Evolutionary conservation across 2,329 filamentous ascomycete genomes (phyloP), one percentile per base, ranked within the genome.

Genomic region (Orbilia javanica): DNA sequence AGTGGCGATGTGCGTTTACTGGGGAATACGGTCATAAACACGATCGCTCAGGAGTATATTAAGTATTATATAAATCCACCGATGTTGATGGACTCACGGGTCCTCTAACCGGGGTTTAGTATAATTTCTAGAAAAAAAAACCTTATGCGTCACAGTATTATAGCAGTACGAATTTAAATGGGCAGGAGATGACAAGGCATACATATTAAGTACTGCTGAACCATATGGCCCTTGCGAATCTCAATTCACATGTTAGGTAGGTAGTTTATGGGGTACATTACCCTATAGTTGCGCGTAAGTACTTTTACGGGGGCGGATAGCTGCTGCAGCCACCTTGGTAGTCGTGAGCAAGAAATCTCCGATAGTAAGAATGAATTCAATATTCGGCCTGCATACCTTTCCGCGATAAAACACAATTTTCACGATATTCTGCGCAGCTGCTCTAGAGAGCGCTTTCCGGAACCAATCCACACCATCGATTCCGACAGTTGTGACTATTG

Each of bases 231-330:
- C 31, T 34, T n/a, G n/a, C n/a, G n/a, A n/a, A n/a, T n/a, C n/a
- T n/a, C n/a, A n/a, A n/a, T n/a, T n/a, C n/a, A n/a, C n/a, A n/a
- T n/a, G n/a, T n/a, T n/a, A n/a, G n/a, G n/a, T n/a, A n/a, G 31
- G 5, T 34, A 10, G 31, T 10, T 34, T 34, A 34, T 5, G 5
- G 31, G 31, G 5, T 34, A 4, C 10, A 44, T 13, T 44, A 6
- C 6, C 13, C 39, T n/a, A n/a, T n/a, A 6, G 39, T 1, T 52
- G 48, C n/a, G 48, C 25, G 25, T 29, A 52, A 52, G 48, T 25
- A 25, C 48, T 52, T 25, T 18, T 31, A n/a, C 48, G 48, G 48
- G 48, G n/a, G n/a, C n/a, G n/a, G n/a, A n/a, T 52, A 29, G 48
- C 18, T 15, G 13, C 22, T 15, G 48, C 18, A 8, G 5, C 34